These are phyloP conservation scores for Pseudocohnilembus persalinus DNA, from an alignment of 169 alveolate genomes.

Conservation along the genomic window DNA sequence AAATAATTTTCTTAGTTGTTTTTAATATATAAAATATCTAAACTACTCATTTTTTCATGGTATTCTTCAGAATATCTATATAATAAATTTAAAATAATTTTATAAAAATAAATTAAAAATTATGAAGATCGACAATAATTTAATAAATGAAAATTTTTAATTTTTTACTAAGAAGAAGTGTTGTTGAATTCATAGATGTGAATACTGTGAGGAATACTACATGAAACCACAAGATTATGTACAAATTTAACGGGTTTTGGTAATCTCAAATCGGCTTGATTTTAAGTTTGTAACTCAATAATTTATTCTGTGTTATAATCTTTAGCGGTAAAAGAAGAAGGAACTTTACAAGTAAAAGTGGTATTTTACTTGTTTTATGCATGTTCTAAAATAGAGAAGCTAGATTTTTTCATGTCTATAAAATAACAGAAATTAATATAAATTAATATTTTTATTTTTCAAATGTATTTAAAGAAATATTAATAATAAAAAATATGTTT, in stretches of 20 bases:
- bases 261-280: slow-evolving; percentile 14
- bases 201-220: slow-evolving; percentile 9
- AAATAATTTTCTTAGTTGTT: background rate
- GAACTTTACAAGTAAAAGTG: background rate
- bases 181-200: background rate
- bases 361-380: background rate
- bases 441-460: too few relatives aligned
- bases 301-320: background rate
- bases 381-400: too few relatives aligned
- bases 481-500: too few relatives aligned
- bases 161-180: background rate
- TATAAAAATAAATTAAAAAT: too few relatives aligned
- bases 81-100: too few relatives aligned
- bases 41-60: background rate
- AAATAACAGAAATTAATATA: too few relatives aligned
- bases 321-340: background rate
- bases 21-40: background rate
- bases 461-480: too few relatives aligned
- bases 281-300: background rate
- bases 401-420: too few relatives aligned
- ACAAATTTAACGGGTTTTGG: slow-evolving; percentile 4
- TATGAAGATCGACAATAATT: too few relatives aligned
- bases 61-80: background rate
- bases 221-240: slow-evolving; percentile 2
- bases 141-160: too few relatives aligned